These are phyloP conservation scores for Metarhizium robertsii DNA, from an alignment of 2,329 filamentous ascomycete genomes.

Conservation along the genomic window DNA sequence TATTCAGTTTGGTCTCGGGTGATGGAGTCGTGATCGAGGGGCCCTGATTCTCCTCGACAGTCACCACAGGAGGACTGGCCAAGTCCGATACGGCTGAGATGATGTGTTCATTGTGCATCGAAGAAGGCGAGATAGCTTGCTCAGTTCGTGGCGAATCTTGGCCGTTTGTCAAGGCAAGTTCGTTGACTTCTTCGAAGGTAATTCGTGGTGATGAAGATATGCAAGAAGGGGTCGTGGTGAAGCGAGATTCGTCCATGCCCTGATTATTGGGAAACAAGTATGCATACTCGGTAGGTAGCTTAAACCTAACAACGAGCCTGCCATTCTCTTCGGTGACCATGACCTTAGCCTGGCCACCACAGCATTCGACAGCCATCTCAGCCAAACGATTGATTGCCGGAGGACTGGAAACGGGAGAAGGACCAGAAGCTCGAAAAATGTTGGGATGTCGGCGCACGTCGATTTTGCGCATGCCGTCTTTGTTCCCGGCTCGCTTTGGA, in stretches of 20 bases:
- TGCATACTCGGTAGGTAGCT: constrained; percentile 23
- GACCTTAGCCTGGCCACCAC: constrained; percentile 22
- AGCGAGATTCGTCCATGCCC: constrained; percentile 17
- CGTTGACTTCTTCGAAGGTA: constrained; percentile 4
- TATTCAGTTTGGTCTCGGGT: constrained; percentile 6
- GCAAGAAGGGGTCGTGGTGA: constrained; percentile 13
- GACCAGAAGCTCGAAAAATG: constrained; percentile 20
- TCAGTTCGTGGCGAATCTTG: not conserved
- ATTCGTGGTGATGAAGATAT: constrained; percentile 16
- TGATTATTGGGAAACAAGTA: constrained; percentile 20
- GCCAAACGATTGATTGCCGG: constrained; percentile 17
- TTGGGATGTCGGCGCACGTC: constrained; percentile 25
- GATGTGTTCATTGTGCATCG: not conserved
- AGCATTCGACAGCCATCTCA: constrained; percentile 16
- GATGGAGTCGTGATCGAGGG: not conserved
- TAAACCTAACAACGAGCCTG: constrained; percentile 28
- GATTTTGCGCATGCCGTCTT: constrained; percentile 19
- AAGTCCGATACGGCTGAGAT: not conserved
- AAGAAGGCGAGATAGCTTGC: not conserved
- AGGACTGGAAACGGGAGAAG: constrained; percentile 4
- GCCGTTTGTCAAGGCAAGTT: not conserved
- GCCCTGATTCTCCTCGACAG: not conserved
- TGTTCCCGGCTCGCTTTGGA: not conserved
- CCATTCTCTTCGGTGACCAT: constrained; percentile 17
- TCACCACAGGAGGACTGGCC: not conserved